phyloP scores from a whole-genome alignment of 352 stramenopile species.

The Phytophthora pseudosyringae region DNA sequence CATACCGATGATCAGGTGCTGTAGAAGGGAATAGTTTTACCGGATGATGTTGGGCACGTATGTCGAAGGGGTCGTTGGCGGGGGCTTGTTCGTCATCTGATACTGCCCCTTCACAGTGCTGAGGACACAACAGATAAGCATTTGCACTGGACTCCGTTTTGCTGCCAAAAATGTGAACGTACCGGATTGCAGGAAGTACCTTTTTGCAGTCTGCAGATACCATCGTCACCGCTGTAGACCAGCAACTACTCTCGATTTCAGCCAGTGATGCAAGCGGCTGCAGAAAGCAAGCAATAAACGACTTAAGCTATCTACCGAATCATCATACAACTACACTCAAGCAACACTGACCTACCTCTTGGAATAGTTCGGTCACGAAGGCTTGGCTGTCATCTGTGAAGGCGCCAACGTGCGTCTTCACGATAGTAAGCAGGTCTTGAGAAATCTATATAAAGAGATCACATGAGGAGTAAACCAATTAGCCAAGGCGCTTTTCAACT shows the following conservation, averaged over 20 bases:
- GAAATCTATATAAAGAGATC: slow-evolving; percentile 57
- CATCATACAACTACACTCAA: background rate
- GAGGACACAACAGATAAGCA: slow-evolving; percentile 1
- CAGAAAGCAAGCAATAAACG: slow-evolving; percentile 7
- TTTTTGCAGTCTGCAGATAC: slow-evolving; percentile 89
- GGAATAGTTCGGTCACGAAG: slow-evolving; percentile 62
- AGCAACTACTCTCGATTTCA: slow-evolving; percentile 65
- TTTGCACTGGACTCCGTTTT: slow-evolving; percentile 4
- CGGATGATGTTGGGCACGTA: slow-evolving; percentile 83
- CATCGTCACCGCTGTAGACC: slow-evolving; percentile 59
- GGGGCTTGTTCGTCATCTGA: slow-evolving; percentile 90
- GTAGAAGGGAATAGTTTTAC: slow-evolving; percentile 26
- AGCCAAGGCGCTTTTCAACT: background rate
- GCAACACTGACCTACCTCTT: slow-evolving; percentile 33
- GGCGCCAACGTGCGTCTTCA: slow-evolving; percentile 40
- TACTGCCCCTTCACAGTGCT: slow-evolving; percentile 90
- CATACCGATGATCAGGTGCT: too few relatives aligned
- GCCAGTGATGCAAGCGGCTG: slow-evolving; percentile 50
- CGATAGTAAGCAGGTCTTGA: slow-evolving; percentile 45
- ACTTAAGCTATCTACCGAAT: background rate
- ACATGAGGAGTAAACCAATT: slow-evolving; percentile 8
- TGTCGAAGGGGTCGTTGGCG: slow-evolving; percentile 67
- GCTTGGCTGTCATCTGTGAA: slow-evolving; percentile 52
- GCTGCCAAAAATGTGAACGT: slow-evolving; percentile 2
- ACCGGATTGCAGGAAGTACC: slow-evolving; percentile 83